phyloP scores from a whole-genome alignment of 2,329 filamentous ascomycete species.

The Davidsoniella virescens region DNA sequence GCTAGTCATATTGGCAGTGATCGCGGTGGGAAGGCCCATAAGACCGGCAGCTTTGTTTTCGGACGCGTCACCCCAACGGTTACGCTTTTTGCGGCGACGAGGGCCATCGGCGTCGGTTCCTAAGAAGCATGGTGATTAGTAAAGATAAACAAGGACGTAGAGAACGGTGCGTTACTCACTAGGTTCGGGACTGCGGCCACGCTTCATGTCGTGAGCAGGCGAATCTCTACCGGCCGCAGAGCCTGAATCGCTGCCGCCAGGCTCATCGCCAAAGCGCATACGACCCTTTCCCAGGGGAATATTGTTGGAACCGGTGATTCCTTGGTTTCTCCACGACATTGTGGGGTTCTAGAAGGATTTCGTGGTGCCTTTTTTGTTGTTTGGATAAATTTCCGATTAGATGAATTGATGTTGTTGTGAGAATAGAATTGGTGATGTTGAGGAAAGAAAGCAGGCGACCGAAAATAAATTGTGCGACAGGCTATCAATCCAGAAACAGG shows the following conservation, averaged over 20 bases:
- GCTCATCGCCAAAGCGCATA: constrained; percentile 50
- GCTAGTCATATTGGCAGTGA: constrained; percentile 93
- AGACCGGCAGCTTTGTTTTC: constrained; percentile 98
- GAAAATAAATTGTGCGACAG: neutral
- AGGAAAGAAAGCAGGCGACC: neutral
- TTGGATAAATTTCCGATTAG: neutral
- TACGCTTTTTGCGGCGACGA: constrained; percentile 91
- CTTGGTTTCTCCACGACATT: constrained; percentile 56
- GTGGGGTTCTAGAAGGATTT: constrained; percentile 15
- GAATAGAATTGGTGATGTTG: neutral
- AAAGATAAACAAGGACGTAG: constrained; percentile 16
- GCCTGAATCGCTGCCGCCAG: constrained; percentile 18
- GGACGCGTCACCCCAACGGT: constrained; percentile 91
- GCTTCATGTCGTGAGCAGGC: constrained; percentile 43
- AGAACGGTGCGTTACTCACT: constrained; percentile 26
- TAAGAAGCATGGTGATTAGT: constrained; percentile 14
- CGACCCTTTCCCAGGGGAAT: constrained; percentile 82
- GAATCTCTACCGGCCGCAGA: constrained; percentile 14
- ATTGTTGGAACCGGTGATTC: constrained; percentile 96
- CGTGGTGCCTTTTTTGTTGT: neutral
- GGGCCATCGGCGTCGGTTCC: constrained; percentile 53
- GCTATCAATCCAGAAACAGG: neutral
- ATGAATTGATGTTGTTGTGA: neutral
- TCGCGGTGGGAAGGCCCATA: constrained; percentile 93
- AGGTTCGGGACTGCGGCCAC: constrained; percentile 80